A percentile compares a stretch with the other conserved stretches of the same genome.
phyloP scores from a whole-genome alignment of 2,329 filamentous ascomycete genomes.

The Pseudopithomyces maydicus region DNA sequence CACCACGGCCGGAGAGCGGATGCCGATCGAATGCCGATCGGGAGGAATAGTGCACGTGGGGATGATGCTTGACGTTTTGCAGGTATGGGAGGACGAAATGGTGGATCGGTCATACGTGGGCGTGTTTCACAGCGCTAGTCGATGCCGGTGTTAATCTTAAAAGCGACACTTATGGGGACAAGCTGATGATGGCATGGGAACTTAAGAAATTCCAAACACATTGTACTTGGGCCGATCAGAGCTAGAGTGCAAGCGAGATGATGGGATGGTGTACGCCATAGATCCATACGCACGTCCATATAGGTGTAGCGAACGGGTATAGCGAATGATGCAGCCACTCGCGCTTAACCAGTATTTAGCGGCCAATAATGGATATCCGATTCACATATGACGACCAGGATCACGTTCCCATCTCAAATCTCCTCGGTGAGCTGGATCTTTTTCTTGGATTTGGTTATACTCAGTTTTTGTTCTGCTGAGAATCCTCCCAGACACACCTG shows the following conservation, averaged over 20 bases:
- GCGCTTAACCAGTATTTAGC: too few relatives aligned
- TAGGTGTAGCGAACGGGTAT: too few relatives aligned
- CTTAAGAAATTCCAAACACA: too few relatives aligned
- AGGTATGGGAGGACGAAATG: not conserved
- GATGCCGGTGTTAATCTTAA: not conserved
- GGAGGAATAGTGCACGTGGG: not conserved
- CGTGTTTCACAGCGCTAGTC: not conserved
- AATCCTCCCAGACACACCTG: constrained; percentile 75
- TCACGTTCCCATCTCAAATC: too few relatives aligned
- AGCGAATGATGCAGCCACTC: too few relatives aligned
- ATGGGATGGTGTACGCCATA: too few relatives aligned
- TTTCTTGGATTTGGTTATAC: not conserved
- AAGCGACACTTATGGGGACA: not conserved
- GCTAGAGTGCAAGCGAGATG: too few relatives aligned
- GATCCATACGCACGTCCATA: too few relatives aligned
- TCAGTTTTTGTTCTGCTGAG: constrained; percentile 1
- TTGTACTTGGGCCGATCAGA: too few relatives aligned
- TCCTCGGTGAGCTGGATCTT: not conserved
- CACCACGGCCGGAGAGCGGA: not conserved
- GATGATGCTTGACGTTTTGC: not conserved
- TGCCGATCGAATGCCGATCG: not conserved
- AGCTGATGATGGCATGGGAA: too few relatives aligned
- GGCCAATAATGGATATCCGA: too few relatives aligned
- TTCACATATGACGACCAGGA: too few relatives aligned
- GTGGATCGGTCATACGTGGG: not conserved